A percentile compares a stretch with the other conserved stretches of the same genome.
Evolutionary conservation across 805 yeast genomes (phyloP).

Genomic region (Vanderwaltozyma tropicalis): DNA sequence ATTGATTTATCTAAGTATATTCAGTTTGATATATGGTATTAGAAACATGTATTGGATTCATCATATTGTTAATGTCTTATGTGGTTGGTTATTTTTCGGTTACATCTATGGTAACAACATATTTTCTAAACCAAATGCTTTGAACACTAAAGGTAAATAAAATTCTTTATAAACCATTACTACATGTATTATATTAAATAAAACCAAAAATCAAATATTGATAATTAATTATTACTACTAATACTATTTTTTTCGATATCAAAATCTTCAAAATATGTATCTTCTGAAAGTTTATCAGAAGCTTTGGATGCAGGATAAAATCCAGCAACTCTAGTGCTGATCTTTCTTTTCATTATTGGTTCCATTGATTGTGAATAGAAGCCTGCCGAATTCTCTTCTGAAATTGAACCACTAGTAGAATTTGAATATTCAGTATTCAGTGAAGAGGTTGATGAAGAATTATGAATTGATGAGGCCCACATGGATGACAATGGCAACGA

Average conservation of each 20-base stretch:
- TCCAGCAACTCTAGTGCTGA: slow-evolving; percentile 3
- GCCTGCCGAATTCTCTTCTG: neutral
- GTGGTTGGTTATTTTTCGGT: slow-evolving; percentile 30
- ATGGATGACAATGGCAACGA: slow-evolving; percentile 75
- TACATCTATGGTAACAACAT: neutral
- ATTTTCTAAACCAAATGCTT: no score
- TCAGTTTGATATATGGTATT: slow-evolving; percentile 62
- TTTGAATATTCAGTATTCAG: slow-evolving; percentile 15
- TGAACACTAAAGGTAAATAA: no score
- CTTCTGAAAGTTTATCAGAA: neutral
- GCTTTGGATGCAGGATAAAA: slow-evolving; percentile 8
- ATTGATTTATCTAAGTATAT: slow-evolving; percentile 44
- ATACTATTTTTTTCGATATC: neutral
- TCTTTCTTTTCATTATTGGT: slow-evolving; percentile 1
- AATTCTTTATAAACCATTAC: no score
- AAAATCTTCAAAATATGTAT: neutral
- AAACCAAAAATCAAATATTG: neutral
- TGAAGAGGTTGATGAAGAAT: slow-evolving; percentile 35
- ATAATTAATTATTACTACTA: neutral
- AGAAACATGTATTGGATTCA: slow-evolving; percentile 81
- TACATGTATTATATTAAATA: neutral
- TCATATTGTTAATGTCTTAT: slow-evolving; percentile 56
- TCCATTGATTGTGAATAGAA: slow-evolving; percentile 1
- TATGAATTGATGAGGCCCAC: slow-evolving; percentile 75
- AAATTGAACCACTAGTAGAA: slow-evolving; percentile 2